A percentile compares a stretch with the other conserved stretches of the same genome.
Conservation (phyloP, 805 yeast species). For the Candida maesae region DNA sequence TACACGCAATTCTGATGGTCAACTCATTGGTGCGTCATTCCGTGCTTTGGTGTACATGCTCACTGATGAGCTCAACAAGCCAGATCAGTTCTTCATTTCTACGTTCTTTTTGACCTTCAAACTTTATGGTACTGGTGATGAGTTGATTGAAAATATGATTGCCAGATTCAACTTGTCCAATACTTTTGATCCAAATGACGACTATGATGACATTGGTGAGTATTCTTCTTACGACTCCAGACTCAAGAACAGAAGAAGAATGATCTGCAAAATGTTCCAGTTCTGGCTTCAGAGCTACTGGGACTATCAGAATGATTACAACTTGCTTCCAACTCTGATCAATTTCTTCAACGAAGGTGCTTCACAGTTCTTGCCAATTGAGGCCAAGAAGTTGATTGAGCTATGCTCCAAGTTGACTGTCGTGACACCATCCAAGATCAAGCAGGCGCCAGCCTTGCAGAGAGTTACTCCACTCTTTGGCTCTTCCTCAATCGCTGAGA, state of each 20-base stretch:
- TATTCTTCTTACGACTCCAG: slow-evolving; percentile 36
- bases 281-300: slow-evolving; percentile 91
- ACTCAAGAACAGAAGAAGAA: slow-evolving; percentile 55
- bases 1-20: slow-evolving; percentile 46
- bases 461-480: slow-evolving; percentile 8
- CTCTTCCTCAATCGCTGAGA: slow-evolving; percentile 1
- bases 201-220: slow-evolving; percentile 32
- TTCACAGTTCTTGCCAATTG: slow-evolving; percentile 58
- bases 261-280: slow-evolving; percentile 66
- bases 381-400: slow-evolving; percentile 58
- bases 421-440: slow-evolving; percentile 46
- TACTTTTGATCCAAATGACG: slow-evolving; percentile 30
- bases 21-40: slow-evolving; percentile 66
- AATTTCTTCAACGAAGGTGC: slow-evolving; percentile 79
- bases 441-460: slow-evolving; percentile 16
- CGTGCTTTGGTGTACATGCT: slow-evolving; percentile 60
- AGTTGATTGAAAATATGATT: slow-evolving; percentile 65
- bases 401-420: slow-evolving; percentile 58
- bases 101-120: slow-evolving; percentile 77
- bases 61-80: slow-evolving; percentile 60
- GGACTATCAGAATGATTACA: slow-evolving; percentile 61
- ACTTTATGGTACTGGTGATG: slow-evolving; percentile 62
- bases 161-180: slow-evolving; percentile 56
- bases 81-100: slow-evolving; percentile 64
- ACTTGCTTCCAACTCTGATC: slow-evolving; percentile 61